Conservation (phyloP, 192 early-diverging fungal species). For the Coemansia erecta region DNA sequence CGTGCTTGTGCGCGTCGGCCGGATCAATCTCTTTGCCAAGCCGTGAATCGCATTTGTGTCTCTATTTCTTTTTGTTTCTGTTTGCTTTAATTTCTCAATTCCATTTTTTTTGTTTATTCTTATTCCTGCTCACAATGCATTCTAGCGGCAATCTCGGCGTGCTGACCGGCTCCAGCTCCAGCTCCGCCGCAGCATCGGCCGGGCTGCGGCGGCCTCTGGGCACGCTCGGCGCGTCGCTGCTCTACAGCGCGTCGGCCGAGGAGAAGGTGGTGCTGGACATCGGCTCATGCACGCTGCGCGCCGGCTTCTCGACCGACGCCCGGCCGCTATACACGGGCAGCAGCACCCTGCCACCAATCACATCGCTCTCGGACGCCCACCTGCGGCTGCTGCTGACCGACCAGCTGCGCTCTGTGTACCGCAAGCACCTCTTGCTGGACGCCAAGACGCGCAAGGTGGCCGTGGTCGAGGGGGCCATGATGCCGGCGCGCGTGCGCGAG, state of each 20-base stretch:
- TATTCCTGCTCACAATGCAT: neutral
- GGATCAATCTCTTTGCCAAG: constrained; percentile 17
- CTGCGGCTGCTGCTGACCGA: constrained; percentile 23
- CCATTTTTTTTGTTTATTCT: neutral
- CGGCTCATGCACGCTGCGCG: constrained; percentile 76
- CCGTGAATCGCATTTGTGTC: neutral
- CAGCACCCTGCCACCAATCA: too few species aligned
- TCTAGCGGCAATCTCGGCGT: constrained; percentile 2
- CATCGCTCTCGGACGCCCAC: neutral
- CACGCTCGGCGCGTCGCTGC: constrained; percentile 1
- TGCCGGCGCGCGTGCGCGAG: constrained; percentile 66
- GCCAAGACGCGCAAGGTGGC: constrained; percentile 82
- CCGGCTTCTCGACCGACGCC: constrained; percentile 83
- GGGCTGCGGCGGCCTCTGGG: neutral
- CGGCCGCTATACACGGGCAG: constrained; percentile 61
- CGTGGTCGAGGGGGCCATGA: constrained; percentile 70
- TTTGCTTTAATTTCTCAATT: neutral
- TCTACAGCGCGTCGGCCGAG: constrained; percentile 56
- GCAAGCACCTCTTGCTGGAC: constrained; percentile 72
- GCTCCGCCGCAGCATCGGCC: too few species aligned
- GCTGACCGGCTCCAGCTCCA: neutral
- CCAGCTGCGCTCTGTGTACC: constrained; percentile 21
- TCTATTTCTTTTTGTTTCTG: constrained; percentile 1
- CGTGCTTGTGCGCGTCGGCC: constrained; percentile 31
- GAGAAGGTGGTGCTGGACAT: constrained; percentile 87